Evolutionary conservation across 805 yeast genomes (phyloP).

Genomic region (Zygoascus biomembranicola): DNA sequence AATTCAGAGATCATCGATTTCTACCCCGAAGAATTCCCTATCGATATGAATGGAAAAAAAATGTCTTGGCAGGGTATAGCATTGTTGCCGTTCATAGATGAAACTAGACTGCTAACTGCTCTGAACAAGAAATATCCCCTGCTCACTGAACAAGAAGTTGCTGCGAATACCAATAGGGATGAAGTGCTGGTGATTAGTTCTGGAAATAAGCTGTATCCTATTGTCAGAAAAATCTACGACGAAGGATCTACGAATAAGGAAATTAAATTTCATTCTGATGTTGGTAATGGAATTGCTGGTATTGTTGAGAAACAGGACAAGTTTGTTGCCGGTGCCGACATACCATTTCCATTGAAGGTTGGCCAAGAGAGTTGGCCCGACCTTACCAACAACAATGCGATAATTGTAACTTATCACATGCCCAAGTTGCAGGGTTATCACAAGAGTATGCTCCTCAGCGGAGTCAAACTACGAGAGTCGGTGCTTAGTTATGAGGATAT

Average conservation of each 20-base stretch:
- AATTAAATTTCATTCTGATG: constrained; percentile 17
- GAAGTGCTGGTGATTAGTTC: constrained; percentile 65
- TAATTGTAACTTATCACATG: constrained; percentile 47
- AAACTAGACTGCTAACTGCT: constrained; percentile 54
- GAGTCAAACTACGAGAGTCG: constrained; percentile 55
- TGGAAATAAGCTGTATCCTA: constrained; percentile 43
- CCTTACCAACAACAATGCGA: constrained; percentile 34
- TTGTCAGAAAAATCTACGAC: constrained; percentile 35
- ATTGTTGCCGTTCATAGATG: constrained; percentile 83
- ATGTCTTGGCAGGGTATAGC: constrained; percentile 96
- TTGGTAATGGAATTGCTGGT: constrained; percentile 30
- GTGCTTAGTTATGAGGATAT: constrained; percentile 63
- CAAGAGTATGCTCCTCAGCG: constrained; percentile 79
- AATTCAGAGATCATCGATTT: constrained; percentile 83
- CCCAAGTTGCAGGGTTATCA: constrained; percentile 48
- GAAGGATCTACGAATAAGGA: constrained; percentile 1
- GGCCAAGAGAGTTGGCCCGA: constrained; percentile 33
- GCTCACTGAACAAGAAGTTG: constrained; percentile 57
- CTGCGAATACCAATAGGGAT: constrained; percentile 61
- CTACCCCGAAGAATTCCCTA: constrained; percentile 78
- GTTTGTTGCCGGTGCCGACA: constrained; percentile 31
- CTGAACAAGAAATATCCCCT: constrained; percentile 57
- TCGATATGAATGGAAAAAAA: constrained; percentile 93
- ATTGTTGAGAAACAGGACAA: constrained; percentile 23
- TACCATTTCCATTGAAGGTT: constrained; percentile 40